A percentile compares a stretch with the other conserved stretches of the same genome.
phyloP scores from a whole-genome alignment of 2,329 filamentous ascomycete species.

The Diplodia scrobiculata region DNA sequence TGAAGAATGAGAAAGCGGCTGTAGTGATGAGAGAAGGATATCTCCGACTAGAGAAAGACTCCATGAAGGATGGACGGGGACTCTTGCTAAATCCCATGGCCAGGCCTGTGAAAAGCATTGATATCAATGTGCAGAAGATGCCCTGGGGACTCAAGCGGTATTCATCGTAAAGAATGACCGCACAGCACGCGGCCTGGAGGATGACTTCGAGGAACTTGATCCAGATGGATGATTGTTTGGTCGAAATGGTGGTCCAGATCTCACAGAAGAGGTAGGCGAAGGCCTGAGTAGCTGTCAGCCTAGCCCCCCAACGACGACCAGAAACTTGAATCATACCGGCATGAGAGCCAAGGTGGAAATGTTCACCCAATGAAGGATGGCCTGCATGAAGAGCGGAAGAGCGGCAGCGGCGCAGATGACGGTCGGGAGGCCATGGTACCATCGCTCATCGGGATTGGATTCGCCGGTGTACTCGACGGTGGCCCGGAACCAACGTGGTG shows the following conservation, averaged over 20 bases:
- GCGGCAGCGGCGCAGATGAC: constrained; percentile 33
- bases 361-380: constrained; percentile 40
- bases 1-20: background rate
- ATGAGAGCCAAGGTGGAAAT: constrained; percentile 39
- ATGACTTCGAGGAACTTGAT: constrained; percentile 38
- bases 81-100: constrained; percentile 8
- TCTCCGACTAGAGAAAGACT: background rate
- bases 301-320: background rate
- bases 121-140: constrained; percentile 11
- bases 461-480: constrained; percentile 10
- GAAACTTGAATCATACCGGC: constrained; percentile 33
- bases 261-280: constrained; percentile 30
- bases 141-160: constrained; percentile 12
- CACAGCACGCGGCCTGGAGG: constrained; percentile 12
- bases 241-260: constrained; percentile 32
- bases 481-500: constrained; percentile 9
- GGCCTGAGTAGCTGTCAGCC: constrained; percentile 33
- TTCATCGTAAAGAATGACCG: constrained; percentile 19
- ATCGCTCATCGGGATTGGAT: background rate
- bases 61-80: background rate
- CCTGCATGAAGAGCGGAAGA: constrained; percentile 36
- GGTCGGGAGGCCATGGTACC: constrained; percentile 3
- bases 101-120: constrained; percentile 12
- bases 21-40: constrained; percentile 5
- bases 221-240: constrained; percentile 34